Percentiles rank a stretch among this genome's conserved stretches.
Evolutionary conservation across 192 early-diverging fungal species (phyloP).

Genomic region (Spizellomyces punctatus): DNA sequence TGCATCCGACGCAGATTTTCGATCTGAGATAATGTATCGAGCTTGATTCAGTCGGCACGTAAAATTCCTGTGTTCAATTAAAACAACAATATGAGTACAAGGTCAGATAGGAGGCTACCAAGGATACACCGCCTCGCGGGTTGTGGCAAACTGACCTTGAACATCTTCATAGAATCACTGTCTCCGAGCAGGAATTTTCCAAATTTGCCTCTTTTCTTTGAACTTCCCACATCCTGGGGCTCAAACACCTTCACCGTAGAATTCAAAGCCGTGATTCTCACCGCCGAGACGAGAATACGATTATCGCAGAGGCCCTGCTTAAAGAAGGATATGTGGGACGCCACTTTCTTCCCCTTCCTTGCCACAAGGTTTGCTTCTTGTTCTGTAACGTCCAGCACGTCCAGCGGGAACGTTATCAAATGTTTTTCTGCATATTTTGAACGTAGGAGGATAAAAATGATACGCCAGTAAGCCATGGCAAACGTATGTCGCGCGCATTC

Average conservation of each 20-base stretch:
- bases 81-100: not conserved
- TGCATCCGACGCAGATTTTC: conserved; percentile 86
- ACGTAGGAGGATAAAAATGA: too few species aligned
- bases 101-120: conserved; percentile 10
- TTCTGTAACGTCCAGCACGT: conserved; percentile 20
- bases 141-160: conserved; percentile 48
- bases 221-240: conserved; percentile 54
- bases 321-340: conserved; percentile 70
- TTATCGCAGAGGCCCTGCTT: conserved; percentile 65
- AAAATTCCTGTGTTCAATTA: conserved; percentile 68
- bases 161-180: conserved; percentile 53
- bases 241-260: conserved; percentile 80
- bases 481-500: too few species aligned
- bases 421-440: conserved; percentile 38
- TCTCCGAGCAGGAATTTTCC: conserved; percentile 59
- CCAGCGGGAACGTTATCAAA: conserved; percentile 35
- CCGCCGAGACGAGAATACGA: conserved; percentile 65
- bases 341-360: conserved; percentile 55
- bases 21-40: conserved; percentile 85
- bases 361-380: conserved; percentile 1
- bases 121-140: not conserved
- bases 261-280: conserved; percentile 71
- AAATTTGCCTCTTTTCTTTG: conserved; percentile 46
- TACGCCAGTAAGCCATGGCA: too few species aligned
- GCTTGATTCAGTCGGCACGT: conserved; percentile 87